Conservation (phyloP, 306 rosid species). For the Sphenostylis stenocarpa region DNA sequence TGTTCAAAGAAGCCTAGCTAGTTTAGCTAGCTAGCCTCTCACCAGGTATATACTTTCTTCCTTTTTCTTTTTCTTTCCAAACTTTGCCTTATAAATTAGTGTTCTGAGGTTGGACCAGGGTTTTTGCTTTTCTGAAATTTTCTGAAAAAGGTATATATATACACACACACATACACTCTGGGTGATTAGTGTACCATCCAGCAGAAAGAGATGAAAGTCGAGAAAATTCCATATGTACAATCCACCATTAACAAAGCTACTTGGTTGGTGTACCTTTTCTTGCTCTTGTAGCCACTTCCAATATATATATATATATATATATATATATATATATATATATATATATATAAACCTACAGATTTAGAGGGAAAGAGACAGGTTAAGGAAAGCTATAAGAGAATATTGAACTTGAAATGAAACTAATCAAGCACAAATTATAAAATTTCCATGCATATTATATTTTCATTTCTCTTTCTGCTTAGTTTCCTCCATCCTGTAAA, state of each 20-base stretch:
- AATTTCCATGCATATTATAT: neutral
- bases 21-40: neutral
- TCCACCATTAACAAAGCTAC: neutral
- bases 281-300: conserved; percentile 10
- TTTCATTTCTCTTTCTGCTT: neutral
- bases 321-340: too few species aligned
- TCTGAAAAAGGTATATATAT: neutral
- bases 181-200: conserved; percentile 11
- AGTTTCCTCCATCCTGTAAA: neutral
- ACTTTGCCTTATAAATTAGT: conserved; percentile 17
- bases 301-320: too few species aligned
- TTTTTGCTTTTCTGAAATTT: conserved; percentile 12
- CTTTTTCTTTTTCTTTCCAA: neutral
- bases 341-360: too few species aligned
- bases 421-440: neutral
- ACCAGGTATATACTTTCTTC: neutral
- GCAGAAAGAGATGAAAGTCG: conserved; percentile 23
- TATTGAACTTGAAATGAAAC: conserved; percentile 6
- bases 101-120: conserved; percentile 26
- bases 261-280: conserved; percentile 16
- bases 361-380: neutral
- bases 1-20: conserved; percentile 18
- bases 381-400: neutral
- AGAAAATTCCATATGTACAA: conserved; percentile 13
- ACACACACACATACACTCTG: neutral